Evolutionary conservation across 768 basidiomycete genomes (phyloP).

Genomic region (Russula compacta): DNA sequence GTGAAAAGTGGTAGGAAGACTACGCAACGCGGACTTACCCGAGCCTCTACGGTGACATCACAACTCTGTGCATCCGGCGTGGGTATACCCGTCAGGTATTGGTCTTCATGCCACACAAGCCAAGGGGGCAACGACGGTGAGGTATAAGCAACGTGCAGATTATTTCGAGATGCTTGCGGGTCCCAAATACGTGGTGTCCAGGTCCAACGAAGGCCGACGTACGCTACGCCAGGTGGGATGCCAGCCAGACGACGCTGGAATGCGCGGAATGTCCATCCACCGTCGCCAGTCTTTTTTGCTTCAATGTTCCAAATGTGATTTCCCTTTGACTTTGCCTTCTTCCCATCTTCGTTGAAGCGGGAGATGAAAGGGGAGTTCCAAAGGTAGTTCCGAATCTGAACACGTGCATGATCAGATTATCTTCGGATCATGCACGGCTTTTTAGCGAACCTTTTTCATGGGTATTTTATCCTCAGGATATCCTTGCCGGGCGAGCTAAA

Average conservation of each 20-base stretch:
- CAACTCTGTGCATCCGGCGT: slow-evolving; percentile 66
- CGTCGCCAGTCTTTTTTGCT: slow-evolving; percentile 71
- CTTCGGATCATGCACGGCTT: slow-evolving; percentile 3
- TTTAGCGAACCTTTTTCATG: slow-evolving; percentile 75
- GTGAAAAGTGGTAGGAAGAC: slow-evolving; percentile 10
- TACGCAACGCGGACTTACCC: slow-evolving; percentile 38
- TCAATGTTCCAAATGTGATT: slow-evolving; percentile 99
- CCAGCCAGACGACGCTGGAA: slow-evolving; percentile 87
- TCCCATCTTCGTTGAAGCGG: slow-evolving; percentile 97
- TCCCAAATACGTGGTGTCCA: slow-evolving; percentile 97
- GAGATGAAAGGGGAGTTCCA: slow-evolving; percentile 93
- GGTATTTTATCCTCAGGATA: slow-evolving; percentile 92
- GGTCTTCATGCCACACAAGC: slow-evolving; percentile 79
- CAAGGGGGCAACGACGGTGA: slow-evolving; percentile 79
- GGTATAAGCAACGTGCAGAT: slow-evolving; percentile 67
- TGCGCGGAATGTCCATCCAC: slow-evolving; percentile 79
- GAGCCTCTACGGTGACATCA: slow-evolving; percentile 66
- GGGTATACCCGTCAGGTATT: slow-evolving; percentile 69
- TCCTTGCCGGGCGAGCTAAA: slow-evolving; percentile 71
- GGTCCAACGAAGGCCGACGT: slow-evolving; percentile 70
- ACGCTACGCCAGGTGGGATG: slow-evolving; percentile 70
- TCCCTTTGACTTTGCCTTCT: slow-evolving; percentile 98
- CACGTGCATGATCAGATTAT: slow-evolving; percentile 13
- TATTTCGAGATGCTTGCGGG: slow-evolving; percentile 80
- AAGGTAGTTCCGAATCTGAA: slow-evolving; percentile 86